A percentile compares a stretch with the other conserved stretches of the same genome.
These are phyloP conservation scores for Bipolaris bicolor DNA, from an alignment of 2,329 filamentous ascomycete genomes.

Conservation along the genomic window DNA sequence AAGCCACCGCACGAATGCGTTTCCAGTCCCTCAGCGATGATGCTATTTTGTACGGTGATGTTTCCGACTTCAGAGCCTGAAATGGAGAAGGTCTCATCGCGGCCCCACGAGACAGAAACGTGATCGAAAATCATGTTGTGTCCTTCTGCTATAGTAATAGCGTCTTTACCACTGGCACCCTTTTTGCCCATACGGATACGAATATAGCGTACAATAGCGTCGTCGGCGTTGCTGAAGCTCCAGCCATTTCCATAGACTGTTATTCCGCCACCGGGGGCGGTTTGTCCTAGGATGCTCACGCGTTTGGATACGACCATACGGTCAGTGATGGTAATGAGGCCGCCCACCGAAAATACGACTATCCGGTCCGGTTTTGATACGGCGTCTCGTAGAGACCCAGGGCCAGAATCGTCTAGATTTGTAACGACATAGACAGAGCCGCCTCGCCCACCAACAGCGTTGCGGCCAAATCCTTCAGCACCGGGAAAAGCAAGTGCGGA, in stretches of 20 bases:
- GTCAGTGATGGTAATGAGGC: constrained; percentile 56
- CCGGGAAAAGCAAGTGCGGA: constrained; percentile 55
- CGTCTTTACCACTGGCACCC: constrained; percentile 61
- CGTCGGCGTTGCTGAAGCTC: constrained; percentile 60
- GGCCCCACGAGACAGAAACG: constrained; percentile 61
- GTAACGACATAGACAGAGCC: constrained; percentile 58
- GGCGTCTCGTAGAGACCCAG: constrained; percentile 59
- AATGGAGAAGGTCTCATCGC: constrained; percentile 62
- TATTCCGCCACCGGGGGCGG: constrained; percentile 57
- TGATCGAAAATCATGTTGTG: constrained; percentile 64
- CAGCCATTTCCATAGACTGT: constrained; percentile 62
- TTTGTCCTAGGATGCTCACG: constrained; percentile 59
- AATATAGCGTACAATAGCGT: constrained; percentile 62
- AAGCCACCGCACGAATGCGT: constrained; percentile 61
- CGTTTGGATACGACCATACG: constrained; percentile 58
- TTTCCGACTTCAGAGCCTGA: constrained; percentile 54
- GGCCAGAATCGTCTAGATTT: constrained; percentile 56
- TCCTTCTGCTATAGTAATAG: constrained; percentile 60
- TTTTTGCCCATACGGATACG: constrained; percentile 61
- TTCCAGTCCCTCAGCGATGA: constrained; percentile 61
- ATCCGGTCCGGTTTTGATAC: constrained; percentile 57
- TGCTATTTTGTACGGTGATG: constrained; percentile 60
- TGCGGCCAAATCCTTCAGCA: constrained; percentile 58
- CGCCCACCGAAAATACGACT: constrained; percentile 59
- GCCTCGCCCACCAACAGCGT: constrained; percentile 55